Evolutionary conservation across 768 basidiomycete species (phyloP).

Genomic region (Phlebiopsis gigantea): DNA sequence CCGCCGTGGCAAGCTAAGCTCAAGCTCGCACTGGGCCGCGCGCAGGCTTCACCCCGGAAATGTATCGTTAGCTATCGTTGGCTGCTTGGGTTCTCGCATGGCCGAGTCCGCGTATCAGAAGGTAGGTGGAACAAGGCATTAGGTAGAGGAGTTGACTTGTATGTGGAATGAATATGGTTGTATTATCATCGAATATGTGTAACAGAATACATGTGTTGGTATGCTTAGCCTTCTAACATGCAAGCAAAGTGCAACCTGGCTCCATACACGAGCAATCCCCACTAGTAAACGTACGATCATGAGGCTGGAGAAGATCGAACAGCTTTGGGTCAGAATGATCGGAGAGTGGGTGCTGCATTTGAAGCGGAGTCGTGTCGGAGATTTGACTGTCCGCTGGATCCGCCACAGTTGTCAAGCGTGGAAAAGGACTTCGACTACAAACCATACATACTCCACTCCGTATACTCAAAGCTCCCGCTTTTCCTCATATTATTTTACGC

Average conservation of each 20-base stretch:
- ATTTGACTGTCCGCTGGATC: neutral
- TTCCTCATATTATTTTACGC: neutral
- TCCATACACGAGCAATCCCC: too few species aligned
- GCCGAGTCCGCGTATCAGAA: neutral
- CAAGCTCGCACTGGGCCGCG: too few species aligned
- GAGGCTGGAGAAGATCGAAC: neutral
- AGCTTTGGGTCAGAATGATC: neutral
- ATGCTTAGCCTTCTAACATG: too few species aligned
- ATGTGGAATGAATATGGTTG: neutral
- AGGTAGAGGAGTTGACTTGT: neutral
- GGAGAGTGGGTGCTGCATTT: neutral
- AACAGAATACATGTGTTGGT: neutral
- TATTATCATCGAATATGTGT: neutral
- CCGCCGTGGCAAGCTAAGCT: neutral
- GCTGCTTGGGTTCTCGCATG: neutral
- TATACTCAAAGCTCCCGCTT: neutral
- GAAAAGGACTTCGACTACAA: neutral
- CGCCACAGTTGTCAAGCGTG: conserved; percentile 9
- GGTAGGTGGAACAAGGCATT: neutral
- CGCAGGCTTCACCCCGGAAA: too few species aligned
- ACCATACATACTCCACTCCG: neutral
- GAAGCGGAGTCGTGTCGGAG: neutral
- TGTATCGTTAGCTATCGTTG: neutral
- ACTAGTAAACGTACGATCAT: too few species aligned
- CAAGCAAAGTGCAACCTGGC: too few species aligned